Base-by-base conservation (phyloP, 192 early-diverging fungal genomes). In the Rhizophagus sp. region DNA sequence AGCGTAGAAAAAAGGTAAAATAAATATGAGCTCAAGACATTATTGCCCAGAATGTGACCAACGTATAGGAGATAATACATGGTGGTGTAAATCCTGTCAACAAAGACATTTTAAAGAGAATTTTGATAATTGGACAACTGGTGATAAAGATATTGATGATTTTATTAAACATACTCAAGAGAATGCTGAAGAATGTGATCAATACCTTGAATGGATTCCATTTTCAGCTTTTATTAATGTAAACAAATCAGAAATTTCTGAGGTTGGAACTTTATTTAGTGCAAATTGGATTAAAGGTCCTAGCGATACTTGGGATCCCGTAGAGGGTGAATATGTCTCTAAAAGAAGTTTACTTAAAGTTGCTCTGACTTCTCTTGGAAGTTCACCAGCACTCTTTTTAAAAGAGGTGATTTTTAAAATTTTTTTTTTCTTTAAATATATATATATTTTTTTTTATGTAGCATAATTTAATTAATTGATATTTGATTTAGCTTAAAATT, bases 41-140 rank as follows among this genome's bases (percentile, higher is more conserved):
- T 27, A 30, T 62, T 76, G 74, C 19, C 74, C 74, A 36, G 74
- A 76, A 76, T 76, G 74, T 76, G 25, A 36, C 34, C 50, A 62
- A 64, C 27, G 33, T n/a, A 24, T 76, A 50, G 24, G 13, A 24
- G 24, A 74, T 30, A 36, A 63, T 13, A 25, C 52, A 41, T 61
- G 39, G 27, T 78, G 65, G 64, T 78, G 77, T 68, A n/a, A 66
- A 78, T 41, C 24, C 11, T 78, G 77, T 57, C 65, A 78, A 78
- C 22, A 10, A 13, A 27, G 19, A 34, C 64, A 69, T 17, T 78
- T 78, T 68, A 9, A 34, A 30, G 66, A 67, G 22, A 69, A 78
- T 34, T 66, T 33, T 52, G 66, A 66, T 69, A 78, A 78, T 27
- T 78, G 77, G 77, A 57, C 77, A 17, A 68, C 24, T 12, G 66